Conservation (phyloP, 306 rosid genomes). For the Senna tora region DNA sequence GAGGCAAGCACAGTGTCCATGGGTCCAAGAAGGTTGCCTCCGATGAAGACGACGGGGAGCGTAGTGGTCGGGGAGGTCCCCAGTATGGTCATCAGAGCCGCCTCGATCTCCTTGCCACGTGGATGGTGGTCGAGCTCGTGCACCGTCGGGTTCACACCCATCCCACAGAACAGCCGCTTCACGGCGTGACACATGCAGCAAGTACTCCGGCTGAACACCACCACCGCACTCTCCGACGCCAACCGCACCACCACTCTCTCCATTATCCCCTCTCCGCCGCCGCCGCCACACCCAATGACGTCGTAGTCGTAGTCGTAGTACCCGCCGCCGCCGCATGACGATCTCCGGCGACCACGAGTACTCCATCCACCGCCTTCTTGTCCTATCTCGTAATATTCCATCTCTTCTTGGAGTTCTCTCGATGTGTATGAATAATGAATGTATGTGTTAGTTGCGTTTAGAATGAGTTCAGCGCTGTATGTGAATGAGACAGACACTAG, state of each 20-base stretch:
- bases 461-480: no score
- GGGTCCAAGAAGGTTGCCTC: constrained; percentile 81
- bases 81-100: constrained; percentile 57
- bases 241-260: constrained; percentile 57
- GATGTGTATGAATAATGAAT: no score
- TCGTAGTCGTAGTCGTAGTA: no score
- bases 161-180: constrained; percentile 80
- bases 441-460: no score
- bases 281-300: no score
- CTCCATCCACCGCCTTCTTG: no score
- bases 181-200: constrained; percentile 97
- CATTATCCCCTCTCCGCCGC: no score
- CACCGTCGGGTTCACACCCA: constrained; percentile 88
- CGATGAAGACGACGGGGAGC: constrained; percentile 79
- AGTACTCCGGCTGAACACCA: constrained; percentile 73
- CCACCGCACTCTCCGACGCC: constrained; percentile 83
- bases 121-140: constrained; percentile 77
- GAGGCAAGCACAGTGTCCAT: constrained; percentile 92
- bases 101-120: constrained; percentile 64
- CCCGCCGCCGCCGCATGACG: no score
- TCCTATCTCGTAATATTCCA: no score
- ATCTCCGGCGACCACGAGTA: no score
- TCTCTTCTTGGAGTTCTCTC: no score
- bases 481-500: no score
- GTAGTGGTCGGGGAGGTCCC: constrained; percentile 52